Evolutionary conservation across 371 early-diverging fungal genomes (phyloP).

Genomic region (Mucor plumbeus): DNA sequence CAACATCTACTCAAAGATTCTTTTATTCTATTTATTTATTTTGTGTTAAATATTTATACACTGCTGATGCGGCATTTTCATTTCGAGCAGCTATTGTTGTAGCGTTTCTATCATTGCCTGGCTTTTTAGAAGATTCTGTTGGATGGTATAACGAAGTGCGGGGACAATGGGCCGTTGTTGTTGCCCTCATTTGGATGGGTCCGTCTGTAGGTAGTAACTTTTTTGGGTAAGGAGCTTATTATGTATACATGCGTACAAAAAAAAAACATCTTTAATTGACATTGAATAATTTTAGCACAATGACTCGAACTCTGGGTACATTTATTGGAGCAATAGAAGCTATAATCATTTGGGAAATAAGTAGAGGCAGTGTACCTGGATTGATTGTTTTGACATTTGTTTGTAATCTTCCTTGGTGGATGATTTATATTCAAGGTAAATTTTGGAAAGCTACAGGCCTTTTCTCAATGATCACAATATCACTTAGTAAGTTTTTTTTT

Average conservation of each 20-base stretch:
- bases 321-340: constrained; percentile 45
- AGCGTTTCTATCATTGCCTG: constrained; percentile 40
- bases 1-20: constrained; percentile 33
- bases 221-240: constrained; percentile 42
- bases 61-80: constrained; percentile 45
- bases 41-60: constrained; percentile 31
- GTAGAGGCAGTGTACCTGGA: constrained; percentile 33
- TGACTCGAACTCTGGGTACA: constrained; percentile 48
- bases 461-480: constrained; percentile 48
- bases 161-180: constrained; percentile 53
- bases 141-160: constrained; percentile 43
- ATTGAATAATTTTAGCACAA: constrained; percentile 27
- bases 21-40: constrained; percentile 40
- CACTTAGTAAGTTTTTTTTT: constrained; percentile 58
- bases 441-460: constrained; percentile 54
- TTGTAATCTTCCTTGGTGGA: constrained; percentile 48
- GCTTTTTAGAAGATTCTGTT: constrained; percentile 37
- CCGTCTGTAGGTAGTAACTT: constrained; percentile 53
- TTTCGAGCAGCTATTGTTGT: constrained; percentile 44
- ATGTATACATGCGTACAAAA: neutral
- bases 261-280: neutral
- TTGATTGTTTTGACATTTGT: constrained; percentile 41
- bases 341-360: constrained; percentile 50
- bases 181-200: constrained; percentile 59
- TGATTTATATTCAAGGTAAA: constrained; percentile 46